These are phyloP conservation scores for Cladosporium halotolerans DNA, from an alignment of 2,329 filamentous ascomycete species.

Conservation along the genomic window DNA sequence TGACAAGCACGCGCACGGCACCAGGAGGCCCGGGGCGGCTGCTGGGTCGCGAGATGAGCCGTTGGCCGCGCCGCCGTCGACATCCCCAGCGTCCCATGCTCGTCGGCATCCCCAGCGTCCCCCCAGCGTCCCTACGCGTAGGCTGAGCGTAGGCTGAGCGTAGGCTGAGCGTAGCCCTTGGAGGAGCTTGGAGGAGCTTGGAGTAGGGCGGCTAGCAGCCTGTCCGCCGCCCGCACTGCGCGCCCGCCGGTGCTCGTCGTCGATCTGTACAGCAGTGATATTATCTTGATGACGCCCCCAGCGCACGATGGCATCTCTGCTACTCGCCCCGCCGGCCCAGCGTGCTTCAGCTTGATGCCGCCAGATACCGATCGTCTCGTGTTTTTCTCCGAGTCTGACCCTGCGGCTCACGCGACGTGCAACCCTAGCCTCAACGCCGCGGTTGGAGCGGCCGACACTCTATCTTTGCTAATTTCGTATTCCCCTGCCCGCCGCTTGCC, in stretches of 20 bases:
- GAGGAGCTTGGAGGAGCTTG: background rate
- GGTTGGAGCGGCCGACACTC: conserved; percentile 3
- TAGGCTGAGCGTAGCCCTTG: background rate
- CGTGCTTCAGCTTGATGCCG: background rate
- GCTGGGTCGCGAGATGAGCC: conserved; percentile 10
- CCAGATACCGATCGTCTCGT: conserved; percentile 3
- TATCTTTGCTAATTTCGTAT: background rate
- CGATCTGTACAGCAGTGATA: too few species aligned
- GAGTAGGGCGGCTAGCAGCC: background rate
- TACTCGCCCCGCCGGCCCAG: background rate
- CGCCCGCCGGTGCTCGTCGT: too few species aligned
- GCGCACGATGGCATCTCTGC: background rate
- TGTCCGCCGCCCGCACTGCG: background rate
- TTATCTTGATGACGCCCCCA: background rate
- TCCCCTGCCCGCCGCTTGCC: background rate
- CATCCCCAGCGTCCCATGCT: conserved; percentile 2
- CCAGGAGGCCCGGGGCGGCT: background rate
- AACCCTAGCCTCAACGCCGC: conserved; percentile 7
- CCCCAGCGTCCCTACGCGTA: too few species aligned
- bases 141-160: too few species aligned
- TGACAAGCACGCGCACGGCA: too few species aligned
- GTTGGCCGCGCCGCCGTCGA: background rate
- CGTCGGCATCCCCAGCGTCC: background rate
- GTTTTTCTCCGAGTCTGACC: background rate
- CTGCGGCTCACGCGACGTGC: background rate